Conservation (phyloP, 768 basidiomycete genomes). For the Austroboletus festivus region DNA sequence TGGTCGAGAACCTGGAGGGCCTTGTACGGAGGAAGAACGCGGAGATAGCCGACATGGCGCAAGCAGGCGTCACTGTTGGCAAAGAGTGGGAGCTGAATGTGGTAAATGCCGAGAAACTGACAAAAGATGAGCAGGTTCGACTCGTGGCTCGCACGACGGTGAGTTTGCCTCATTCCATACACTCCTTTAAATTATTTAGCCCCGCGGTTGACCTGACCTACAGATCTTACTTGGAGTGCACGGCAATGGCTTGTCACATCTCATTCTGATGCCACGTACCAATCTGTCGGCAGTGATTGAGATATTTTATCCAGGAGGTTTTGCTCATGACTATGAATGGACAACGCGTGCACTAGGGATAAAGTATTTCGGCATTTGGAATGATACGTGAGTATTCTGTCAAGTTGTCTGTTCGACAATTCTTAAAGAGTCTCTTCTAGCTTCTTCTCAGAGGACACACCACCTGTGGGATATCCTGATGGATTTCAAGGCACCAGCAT, state of each 20-base stretch:
- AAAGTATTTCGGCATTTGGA: constrained; percentile 76
- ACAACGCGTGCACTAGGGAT: constrained; percentile 71
- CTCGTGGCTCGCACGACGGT: constrained; percentile 70
- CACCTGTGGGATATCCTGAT: constrained; percentile 65
- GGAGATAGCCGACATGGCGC: constrained; percentile 8
- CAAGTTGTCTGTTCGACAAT: not conserved
- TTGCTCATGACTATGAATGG: constrained; percentile 87
- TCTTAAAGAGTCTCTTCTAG: constrained; percentile 7
- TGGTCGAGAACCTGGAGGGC: constrained; percentile 52
- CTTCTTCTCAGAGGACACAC: constrained; percentile 35
- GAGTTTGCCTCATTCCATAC: constrained; percentile 23
- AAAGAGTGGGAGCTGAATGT: constrained; percentile 59
- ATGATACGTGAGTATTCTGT: constrained; percentile 56
- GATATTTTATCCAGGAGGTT: constrained; percentile 77
- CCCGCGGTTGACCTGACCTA: constrained; percentile 1
- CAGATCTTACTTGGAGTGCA: constrained; percentile 72
- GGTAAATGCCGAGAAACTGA: constrained; percentile 60
- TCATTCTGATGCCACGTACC: constrained; percentile 81
- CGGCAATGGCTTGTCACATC: constrained; percentile 80
- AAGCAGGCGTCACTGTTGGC: constrained; percentile 1
- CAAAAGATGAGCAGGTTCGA: constrained; percentile 72
- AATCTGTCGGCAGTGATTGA: constrained; percentile 80
- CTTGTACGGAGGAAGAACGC: constrained; percentile 41
- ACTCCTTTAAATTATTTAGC: not conserved
- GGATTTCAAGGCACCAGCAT: constrained; percentile 82